Base-by-base conservation (phyloP, 1,139 yeast species). In the Meyerozyma smithsonii region DNA sequence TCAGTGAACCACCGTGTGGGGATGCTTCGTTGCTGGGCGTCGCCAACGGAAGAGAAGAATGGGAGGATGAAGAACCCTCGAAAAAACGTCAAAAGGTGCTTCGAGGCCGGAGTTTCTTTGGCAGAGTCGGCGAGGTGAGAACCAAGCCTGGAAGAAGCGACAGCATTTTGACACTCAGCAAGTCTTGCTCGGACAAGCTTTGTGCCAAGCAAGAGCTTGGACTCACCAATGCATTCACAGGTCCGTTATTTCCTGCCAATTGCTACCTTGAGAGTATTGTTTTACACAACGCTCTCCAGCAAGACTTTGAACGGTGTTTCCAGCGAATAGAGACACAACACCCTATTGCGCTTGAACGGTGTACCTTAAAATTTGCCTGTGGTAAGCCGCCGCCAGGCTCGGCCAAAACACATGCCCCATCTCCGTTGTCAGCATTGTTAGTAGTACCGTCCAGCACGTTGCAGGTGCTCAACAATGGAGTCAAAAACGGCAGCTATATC, bases 91-190 rank as follows among this genome's bases (percentile, higher is more conserved):
- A 39, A 15, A 18, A 25, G 33, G 23, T 50, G 2, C 35, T 50
- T 2, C 59, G 96, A 46, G 97, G 97, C 0, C 60, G 96, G 35
- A 77, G 74, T 34, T 71, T 79, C 52, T 84, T 78, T 49, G 65
- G 64, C 18, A 54, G 61, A 23, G 58, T 71, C 1, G 96, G 96
- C 0, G 59, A 67, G 4, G 89, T 89, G 0, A 66, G 98, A 46
- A 90, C 97, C 0, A 90, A 90, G 54, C 98, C 97, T 0, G 98
- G 97, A 2, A 61, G 97, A 39, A 58, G 70, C 14, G 97, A 90
- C 55, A 83, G 96, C 3, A 69, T 74, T 2, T 46, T 79, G 2
- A 77, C 95, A 0, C 59, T 73, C 33, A 84, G 95, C 33, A 90
- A 89, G 55, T 86, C 96, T 0, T 90, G 97, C 56, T 80, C 95